Evolutionary conservation across 345 rosid species (phyloP).

Genomic region (Hirschfeldia incana): DNA sequence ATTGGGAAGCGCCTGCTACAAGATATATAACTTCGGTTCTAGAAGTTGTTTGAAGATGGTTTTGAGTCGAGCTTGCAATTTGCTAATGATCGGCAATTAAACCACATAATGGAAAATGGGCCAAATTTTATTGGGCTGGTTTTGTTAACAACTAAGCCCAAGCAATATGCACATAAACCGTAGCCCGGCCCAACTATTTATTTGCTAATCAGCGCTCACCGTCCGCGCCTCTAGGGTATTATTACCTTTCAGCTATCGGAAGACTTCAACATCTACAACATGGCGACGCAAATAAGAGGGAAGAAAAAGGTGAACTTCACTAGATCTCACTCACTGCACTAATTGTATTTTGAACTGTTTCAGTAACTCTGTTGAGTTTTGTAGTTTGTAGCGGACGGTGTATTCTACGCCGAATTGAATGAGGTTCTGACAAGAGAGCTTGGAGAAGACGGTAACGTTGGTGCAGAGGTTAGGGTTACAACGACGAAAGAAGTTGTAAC

Average conservation of each 20-base stretch:
- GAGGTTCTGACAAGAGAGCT: background rate
- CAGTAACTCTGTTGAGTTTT: background rate
- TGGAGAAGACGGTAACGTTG: background rate
- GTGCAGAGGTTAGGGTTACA: constrained; percentile 34
- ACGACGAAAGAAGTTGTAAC: constrained; percentile 84
- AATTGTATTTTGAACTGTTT: background rate
- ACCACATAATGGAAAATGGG: background rate
- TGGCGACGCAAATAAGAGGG: background rate
- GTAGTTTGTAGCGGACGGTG: background rate
- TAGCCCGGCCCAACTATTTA: background rate
- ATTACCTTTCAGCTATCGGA: background rate
- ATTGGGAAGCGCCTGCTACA: background rate
- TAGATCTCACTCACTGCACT: background rate
- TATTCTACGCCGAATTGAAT: background rate
- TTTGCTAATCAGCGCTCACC: background rate
- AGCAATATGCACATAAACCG: background rate
- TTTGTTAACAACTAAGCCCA: background rate
- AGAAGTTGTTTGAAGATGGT: background rate
- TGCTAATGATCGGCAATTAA: background rate
- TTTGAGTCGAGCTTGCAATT: background rate
- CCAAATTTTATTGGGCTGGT: background rate
- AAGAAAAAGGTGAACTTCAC: background rate
- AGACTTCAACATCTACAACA: background rate
- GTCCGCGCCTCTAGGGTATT: background rate
- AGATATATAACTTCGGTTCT: background rate